Evolutionary conservation across 768 basidiomycete species (phyloP).

Genomic region (Macrolepiota fuliginosa): DNA sequence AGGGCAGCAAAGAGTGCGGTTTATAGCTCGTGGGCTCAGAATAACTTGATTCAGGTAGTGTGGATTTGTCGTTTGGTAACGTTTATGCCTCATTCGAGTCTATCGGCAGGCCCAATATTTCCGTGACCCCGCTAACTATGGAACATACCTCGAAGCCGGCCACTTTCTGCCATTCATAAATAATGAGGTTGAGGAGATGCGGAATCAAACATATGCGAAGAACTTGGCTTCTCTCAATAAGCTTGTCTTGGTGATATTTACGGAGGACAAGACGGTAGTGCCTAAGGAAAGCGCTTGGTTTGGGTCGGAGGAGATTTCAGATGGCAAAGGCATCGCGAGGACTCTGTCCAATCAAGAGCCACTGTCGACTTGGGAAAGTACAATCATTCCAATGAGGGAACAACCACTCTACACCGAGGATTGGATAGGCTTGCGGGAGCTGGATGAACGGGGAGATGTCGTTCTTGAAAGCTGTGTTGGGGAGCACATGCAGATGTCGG

Average conservation of each 20-base stretch:
- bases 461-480: conserved; percentile 63
- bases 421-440: conserved; percentile 73
- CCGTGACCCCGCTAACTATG: conserved; percentile 65
- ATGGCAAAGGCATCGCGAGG: conserved; percentile 19
- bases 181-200: conserved; percentile 59
- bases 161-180: conserved; percentile 76
- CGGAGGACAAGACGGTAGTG: conserved; percentile 71
- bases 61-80: neutral
- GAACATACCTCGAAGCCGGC: conserved; percentile 56
- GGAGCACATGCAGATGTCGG: conserved; percentile 70
- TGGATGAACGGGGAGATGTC: conserved; percentile 68
- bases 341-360: conserved; percentile 1
- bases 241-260: conserved; percentile 73
- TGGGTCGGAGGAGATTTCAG: conserved; percentile 58
- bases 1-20: conserved; percentile 59
- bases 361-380: conserved; percentile 3
- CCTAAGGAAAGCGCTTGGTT: conserved; percentile 90
- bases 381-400: conserved; percentile 64
- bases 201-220: conserved; percentile 57
- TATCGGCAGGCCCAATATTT: conserved; percentile 78
- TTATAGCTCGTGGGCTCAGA: conserved; percentile 75
- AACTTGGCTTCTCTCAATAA: conserved; percentile 62
- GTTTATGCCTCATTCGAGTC: neutral
- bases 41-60: conserved; percentile 68
- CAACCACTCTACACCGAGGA: conserved; percentile 77